phyloP scores from a whole-genome alignment of 108 stramenopile species.

The Cyclotella distinguenda region DNA sequence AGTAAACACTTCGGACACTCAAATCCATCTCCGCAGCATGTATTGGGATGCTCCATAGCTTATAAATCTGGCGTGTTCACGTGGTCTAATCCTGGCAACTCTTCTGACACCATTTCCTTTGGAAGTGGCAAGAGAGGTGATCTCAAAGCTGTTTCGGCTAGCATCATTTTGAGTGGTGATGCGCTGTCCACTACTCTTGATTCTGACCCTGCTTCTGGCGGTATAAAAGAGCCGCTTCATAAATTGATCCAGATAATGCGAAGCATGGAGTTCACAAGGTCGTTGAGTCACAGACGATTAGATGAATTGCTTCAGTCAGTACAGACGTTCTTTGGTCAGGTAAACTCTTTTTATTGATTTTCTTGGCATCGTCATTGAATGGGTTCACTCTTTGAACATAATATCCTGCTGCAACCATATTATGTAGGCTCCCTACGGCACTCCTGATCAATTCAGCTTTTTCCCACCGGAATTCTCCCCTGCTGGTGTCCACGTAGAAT shows the following conservation, averaged over 20 bases:
- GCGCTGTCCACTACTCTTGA: constrained; percentile 23
- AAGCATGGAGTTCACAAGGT: constrained; percentile 21
- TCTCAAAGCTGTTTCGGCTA: constrained; percentile 37
- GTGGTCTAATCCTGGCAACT: constrained; percentile 9
- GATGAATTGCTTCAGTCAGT: constrained; percentile 4
- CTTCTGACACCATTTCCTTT: constrained; percentile 12
- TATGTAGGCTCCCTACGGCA: constrained; percentile 23
- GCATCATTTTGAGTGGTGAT: constrained; percentile 34
- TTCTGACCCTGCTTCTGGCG: constrained; percentile 33
- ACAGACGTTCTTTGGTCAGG: background rate
- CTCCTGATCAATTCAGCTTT: constrained; percentile 37
- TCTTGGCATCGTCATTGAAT: no score
- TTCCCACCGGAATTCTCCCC: constrained; percentile 28
- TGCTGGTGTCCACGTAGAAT: constrained; percentile 14
- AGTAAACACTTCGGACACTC: constrained; percentile 47
- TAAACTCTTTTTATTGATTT: no score
- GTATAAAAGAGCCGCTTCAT: constrained; percentile 37
- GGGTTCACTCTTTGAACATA: no score
- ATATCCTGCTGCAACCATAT: background rate
- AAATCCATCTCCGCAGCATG: constrained; percentile 53
- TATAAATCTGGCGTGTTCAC: constrained; percentile 14
- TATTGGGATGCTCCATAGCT: constrained; percentile 23
- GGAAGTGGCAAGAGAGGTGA: constrained; percentile 39
- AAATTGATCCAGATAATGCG: constrained; percentile 38
- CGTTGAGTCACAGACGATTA: constrained; percentile 15